phyloP scores from a whole-genome alignment of 2,329 filamentous ascomycete genomes.

The Alternaria panax region DNA sequence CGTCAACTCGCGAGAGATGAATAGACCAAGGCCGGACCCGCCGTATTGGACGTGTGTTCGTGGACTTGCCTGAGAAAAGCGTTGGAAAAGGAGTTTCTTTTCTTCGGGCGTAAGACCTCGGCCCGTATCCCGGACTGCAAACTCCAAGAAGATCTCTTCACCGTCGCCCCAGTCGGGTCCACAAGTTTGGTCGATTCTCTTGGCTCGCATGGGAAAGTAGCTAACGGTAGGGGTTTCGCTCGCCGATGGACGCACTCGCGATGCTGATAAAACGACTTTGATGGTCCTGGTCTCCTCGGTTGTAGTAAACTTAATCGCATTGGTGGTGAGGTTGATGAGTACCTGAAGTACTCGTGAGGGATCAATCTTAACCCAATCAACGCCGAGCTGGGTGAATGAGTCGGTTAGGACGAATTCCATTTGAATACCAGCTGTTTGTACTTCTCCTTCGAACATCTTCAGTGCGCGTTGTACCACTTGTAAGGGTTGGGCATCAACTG shows the following conservation, averaged over 20 bases:
- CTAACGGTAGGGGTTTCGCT: constrained; percentile 58
- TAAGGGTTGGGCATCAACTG: constrained; percentile 72
- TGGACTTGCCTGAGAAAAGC: constrained; percentile 79
- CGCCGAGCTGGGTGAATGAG: constrained; percentile 64
- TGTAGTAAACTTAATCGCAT: constrained; percentile 83
- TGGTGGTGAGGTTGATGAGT: constrained; percentile 80
- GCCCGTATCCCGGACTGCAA: constrained; percentile 80
- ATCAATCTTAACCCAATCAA: constrained; percentile 76
- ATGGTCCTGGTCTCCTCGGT: constrained; percentile 69
- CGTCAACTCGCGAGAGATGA: constrained; percentile 80
- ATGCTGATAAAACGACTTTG: constrained; percentile 70
- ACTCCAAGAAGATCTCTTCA: constrained; percentile 70
- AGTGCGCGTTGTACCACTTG: constrained; percentile 71
- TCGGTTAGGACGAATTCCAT: constrained; percentile 69
- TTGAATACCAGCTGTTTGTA: constrained; percentile 72
- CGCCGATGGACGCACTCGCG: constrained; percentile 60
- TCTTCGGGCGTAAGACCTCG: constrained; percentile 75
- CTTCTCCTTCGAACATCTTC: constrained; percentile 81
- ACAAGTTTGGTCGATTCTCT: constrained; percentile 56
- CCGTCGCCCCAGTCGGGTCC: constrained; percentile 74
- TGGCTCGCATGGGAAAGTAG: constrained; percentile 67
- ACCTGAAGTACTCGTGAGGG: constrained; percentile 75
- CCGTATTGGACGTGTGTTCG: constrained; percentile 81
- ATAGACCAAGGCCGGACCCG: constrained; percentile 78
- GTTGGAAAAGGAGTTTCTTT: constrained; percentile 76